Base-by-base conservation (phyloP, 306 rosid species). In the Alnus rubra region DNA sequence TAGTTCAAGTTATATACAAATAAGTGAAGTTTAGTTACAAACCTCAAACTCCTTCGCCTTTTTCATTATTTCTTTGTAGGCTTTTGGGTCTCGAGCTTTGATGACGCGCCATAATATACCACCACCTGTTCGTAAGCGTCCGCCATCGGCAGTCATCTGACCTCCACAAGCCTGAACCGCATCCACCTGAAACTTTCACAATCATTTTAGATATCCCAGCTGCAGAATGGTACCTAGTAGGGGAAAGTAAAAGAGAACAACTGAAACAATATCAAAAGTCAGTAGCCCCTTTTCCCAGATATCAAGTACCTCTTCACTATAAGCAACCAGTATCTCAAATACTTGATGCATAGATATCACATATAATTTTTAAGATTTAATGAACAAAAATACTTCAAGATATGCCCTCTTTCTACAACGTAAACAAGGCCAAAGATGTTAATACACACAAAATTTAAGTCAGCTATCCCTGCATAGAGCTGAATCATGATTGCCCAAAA, bases 31-130 rank as follows among this genome's bases (percentile, higher is more conserved):
- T 45, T 23, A 6, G 50, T 64, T 28, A 30, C 76, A 63, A 65
- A 95, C 98, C 98, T 95, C 98, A 54, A 92, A 92, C 50, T 92
- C 98, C 86, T 73, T 88, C 7, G 92, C 88, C 71, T 90, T 91
- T 74, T 83, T 88, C 98, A 95, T 91, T 51, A 95, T 95, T 92
- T 90, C 98, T 89, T 86, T 91, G 79, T 78, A 90, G 62, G 91
- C 97, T 30, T 89, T 88, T 77, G 97, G 98, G 62, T 92, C 98
- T 71, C 94, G 92, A 74, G 80, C 73, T 90, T 92, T 95, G n/a
- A 45, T 78, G 72, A 68, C 18, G 79, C 64, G 82, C 98, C 98
- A 95, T 82, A 95, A 83, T 71, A 95, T 70, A 68, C 98, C 98
- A 77, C 98, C 98, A 39, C 98, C 98, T 1, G 86, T 88, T 70